These are phyloP conservation scores for Thalassiosira hispida DNA, from an alignment of 352 stramenopile genomes.

Conservation along the genomic window DNA sequence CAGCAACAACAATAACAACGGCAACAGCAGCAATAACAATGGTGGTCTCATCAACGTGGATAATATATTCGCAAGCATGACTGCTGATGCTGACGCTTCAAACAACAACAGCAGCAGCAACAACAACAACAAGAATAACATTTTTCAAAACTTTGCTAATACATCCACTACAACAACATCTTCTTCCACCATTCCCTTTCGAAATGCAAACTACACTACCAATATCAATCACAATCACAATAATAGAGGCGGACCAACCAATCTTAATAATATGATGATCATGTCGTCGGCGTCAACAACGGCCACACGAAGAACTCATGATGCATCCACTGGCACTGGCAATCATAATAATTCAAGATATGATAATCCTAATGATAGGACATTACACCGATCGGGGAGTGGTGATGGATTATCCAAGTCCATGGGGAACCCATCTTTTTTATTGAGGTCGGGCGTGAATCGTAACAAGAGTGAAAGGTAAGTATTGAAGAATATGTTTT, in stretches of 20 bases:
- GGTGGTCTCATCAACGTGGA: slow-evolving; percentile 27
- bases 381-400: slow-evolving; percentile 20
- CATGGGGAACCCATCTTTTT: slow-evolving; percentile 27
- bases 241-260: too few species aligned
- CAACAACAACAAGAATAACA: slow-evolving; percentile 15
- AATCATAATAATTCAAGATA: too few species aligned
- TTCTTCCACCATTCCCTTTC: not conserved
- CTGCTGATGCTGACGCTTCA: not conserved
- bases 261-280: too few species aligned
- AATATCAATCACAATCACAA: slow-evolving; percentile 20
- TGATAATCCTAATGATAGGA: too few species aligned
- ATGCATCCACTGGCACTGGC: too few species aligned
- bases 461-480: slow-evolving; percentile 9
- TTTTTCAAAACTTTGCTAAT: slow-evolving; percentile 28
- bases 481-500: not conserved
- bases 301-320: too few species aligned
- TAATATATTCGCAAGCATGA: slow-evolving; percentile 31
- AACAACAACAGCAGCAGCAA: slow-evolving; percentile 8
- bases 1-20: slow-evolving; percentile 12
- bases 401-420: slow-evolving; percentile 38
- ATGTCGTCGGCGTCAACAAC: slow-evolving; percentile 2
- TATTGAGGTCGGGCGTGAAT: slow-evolving; percentile 5
- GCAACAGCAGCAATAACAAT: slow-evolving; percentile 1
- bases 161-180: slow-evolving; percentile 12
- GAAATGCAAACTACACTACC: slow-evolving; percentile 24